These are phyloP conservation scores for Haberlea rhodopensis DNA, from an alignment of 257 asterid genomes.

Conservation along the genomic window DNA sequence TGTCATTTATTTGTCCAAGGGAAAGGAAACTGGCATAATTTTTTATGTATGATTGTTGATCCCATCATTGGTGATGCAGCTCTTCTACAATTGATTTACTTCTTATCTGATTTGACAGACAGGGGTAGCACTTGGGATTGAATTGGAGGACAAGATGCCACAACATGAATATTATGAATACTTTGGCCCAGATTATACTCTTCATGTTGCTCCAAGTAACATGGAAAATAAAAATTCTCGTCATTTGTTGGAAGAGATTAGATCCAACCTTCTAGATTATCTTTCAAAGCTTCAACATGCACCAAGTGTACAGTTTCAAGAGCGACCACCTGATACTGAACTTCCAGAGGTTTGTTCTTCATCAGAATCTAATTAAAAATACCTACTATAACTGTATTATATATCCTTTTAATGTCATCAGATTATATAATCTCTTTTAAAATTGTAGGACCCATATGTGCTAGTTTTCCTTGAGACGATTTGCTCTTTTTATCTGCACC, in stretches of 20 bases:
- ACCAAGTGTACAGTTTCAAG: constrained; percentile 69
- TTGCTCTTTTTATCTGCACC: too few species aligned
- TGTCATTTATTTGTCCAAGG: too few species aligned
- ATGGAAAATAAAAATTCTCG: constrained; percentile 69
- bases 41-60: background rate
- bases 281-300: constrained; percentile 67
- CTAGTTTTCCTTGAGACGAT: too few species aligned
- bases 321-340: constrained; percentile 61
- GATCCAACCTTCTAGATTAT: constrained; percentile 60
- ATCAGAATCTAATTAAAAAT: constrained; percentile 19
- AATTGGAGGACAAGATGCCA: constrained; percentile 67
- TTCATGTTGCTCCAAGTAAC: constrained; percentile 68
- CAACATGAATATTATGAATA: constrained; percentile 65
- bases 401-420: too few species aligned
- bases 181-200: constrained; percentile 62
- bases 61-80: too few species aligned
- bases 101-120: constrained; percentile 44
- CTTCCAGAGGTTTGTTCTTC: constrained; percentile 50
- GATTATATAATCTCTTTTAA: background rate
- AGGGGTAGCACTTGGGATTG: constrained; percentile 64
- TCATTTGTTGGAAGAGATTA: constrained; percentile 50
- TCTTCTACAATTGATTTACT: constrained; percentile 25
- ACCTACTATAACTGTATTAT: background rate
- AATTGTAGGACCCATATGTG: background rate
- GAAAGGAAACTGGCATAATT: too few species aligned